Conservation (phyloP, 1,139 yeast genomes). For the Sugiyamaella novakii region DNA sequence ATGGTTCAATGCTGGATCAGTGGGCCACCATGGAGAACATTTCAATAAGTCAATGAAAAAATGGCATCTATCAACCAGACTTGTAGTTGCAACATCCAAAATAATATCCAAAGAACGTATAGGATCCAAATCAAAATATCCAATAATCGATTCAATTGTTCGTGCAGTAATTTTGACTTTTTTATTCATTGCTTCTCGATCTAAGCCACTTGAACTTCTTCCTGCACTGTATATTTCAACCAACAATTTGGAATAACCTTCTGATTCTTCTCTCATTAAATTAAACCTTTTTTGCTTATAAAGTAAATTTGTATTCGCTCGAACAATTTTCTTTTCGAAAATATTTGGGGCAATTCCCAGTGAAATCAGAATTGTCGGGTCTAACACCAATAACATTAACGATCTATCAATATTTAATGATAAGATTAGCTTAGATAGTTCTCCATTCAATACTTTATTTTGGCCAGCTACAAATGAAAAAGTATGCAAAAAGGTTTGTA, state of each 20-base stretch:
- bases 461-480: conserved; percentile 27
- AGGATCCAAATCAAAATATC: conserved; percentile 79
- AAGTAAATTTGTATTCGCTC: conserved; percentile 50
- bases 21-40: conserved; percentile 70
- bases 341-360: conserved; percentile 34
- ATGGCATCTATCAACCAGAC: conserved; percentile 48
- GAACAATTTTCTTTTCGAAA: conserved; percentile 47
- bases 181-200: conserved; percentile 1
- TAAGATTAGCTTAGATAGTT: conserved; percentile 27
- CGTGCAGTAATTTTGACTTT: conserved; percentile 54
- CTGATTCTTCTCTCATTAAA: conserved; percentile 73
- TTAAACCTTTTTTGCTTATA: conserved; percentile 76
- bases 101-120: conserved; percentile 66
- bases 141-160: conserved; percentile 62
- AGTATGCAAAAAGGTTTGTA: conserved; percentile 31
- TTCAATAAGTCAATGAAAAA: conserved; percentile 55
- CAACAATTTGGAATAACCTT: conserved; percentile 74
- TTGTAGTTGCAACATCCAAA: conserved; percentile 53
- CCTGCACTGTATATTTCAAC: conserved; percentile 54
- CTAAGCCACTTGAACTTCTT: conserved; percentile 18
- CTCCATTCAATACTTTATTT: conserved; percentile 11
- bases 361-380: conserved; percentile 31
- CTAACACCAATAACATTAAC: conserved; percentile 27
- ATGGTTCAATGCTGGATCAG: conserved; percentile 40
- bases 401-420: conserved; percentile 29